phyloP scores from a whole-genome alignment of 345 rosid species.

The Camelina laxa region DNA sequence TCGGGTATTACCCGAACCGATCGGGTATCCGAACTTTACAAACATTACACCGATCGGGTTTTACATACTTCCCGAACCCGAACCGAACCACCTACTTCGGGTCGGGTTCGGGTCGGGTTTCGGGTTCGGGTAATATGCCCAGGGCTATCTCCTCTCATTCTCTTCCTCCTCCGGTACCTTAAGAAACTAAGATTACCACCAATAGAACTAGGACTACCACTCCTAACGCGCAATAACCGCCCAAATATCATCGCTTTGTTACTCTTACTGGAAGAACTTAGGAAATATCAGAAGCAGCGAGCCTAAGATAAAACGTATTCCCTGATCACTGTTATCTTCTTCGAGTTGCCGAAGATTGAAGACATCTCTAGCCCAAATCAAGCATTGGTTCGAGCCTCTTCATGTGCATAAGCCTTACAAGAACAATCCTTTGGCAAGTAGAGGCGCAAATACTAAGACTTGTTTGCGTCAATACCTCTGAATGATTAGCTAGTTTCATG shows the following conservation, averaged over 20 bases:
- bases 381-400: slow-evolving; percentile 46
- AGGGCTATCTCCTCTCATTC: slow-evolving; percentile 31
- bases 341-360: slow-evolving; percentile 49
- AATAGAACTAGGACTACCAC: slow-evolving; percentile 39
- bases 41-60: no score
- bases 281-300: slow-evolving; percentile 73
- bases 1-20: no score
- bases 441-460: slow-evolving; percentile 50
- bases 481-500: slow-evolving; percentile 40
- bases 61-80: no score
- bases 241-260: slow-evolving; percentile 49
- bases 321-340: slow-evolving; percentile 45
- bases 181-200: slow-evolving; percentile 38
- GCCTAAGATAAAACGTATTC: slow-evolving; percentile 51
- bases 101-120: no score
- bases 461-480: slow-evolving; percentile 18
- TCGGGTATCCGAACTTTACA: no score
- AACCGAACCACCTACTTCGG: no score
- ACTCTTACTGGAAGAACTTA: slow-evolving; percentile 35
- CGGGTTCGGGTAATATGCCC: no score
- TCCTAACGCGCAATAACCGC: slow-evolving; percentile 47
- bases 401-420: slow-evolving; percentile 70
- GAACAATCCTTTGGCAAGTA: slow-evolving; percentile 60
- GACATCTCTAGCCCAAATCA: slow-evolving; percentile 60
- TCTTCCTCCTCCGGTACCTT: slow-evolving; percentile 45